Conservation (phyloP, 495 filamentous ascomycete species). For the Xylaria scruposa region DNA sequence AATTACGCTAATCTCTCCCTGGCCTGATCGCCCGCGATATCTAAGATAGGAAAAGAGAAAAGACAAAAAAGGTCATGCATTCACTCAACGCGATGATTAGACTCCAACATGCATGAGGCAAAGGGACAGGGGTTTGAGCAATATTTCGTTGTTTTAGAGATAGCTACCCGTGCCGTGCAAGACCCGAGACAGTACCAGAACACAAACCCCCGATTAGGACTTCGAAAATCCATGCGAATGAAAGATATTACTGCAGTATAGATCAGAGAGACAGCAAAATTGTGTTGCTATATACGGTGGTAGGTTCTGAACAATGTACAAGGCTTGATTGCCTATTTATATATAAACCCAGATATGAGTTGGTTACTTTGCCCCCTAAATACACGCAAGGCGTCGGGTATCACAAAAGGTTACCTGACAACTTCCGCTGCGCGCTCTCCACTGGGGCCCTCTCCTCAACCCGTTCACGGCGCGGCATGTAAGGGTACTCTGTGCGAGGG, state of each 20-base stretch:
- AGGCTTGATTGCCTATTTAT: not conserved
- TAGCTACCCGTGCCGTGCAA: not conserved
- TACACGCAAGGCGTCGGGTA: not conserved
- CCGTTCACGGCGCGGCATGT: constrained; percentile 6
- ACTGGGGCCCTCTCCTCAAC: not conserved
- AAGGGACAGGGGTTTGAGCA: not conserved
- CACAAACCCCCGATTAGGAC: not conserved
- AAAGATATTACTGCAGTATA: not conserved
- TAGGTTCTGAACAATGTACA: not conserved
- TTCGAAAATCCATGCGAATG: not conserved
- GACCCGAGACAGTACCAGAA: not conserved
- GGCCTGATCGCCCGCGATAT: not conserved
- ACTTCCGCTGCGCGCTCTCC: constrained; percentile 24
- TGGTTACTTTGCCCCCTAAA: not conserved
- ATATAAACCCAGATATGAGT: not conserved
- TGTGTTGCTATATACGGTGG: not conserved
- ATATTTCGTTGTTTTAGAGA: too few relatives aligned
- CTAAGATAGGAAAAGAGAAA: not conserved
- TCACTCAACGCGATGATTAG: constrained; percentile 1
- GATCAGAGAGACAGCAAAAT: not conserved
- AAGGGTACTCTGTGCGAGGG: constrained; percentile 33
- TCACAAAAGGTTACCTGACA: constrained; percentile 20
- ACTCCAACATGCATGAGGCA: constrained; percentile 2
- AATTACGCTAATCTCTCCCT: constrained; percentile 9
- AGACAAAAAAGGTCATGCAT: not conserved